Base-by-base conservation (phyloP, 306 rosid species). In the Betula pendula region DNA sequence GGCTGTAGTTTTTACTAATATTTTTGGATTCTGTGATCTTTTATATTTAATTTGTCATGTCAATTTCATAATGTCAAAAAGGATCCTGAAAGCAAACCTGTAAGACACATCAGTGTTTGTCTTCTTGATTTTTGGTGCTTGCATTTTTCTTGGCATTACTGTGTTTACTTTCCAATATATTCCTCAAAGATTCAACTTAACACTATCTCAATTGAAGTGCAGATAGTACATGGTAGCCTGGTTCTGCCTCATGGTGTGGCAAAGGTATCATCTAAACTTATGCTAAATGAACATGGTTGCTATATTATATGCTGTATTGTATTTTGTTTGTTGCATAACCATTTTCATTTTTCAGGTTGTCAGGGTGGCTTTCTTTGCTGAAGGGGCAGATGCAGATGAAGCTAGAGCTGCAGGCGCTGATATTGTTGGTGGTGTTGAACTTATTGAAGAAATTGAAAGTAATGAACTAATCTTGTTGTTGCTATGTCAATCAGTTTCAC, bases 371-470 rank as follows among this genome's bases (percentile, higher is more conserved):
- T 93, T 90, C 85, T 95, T 95, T 92, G 99, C 99, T 81, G 93
- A 95, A 87, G 99, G 97, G 69, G 82, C 90, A 52, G 97, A 92
- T 55, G 99, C 99, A 51, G 97, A 95, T 59, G 99, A 95, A 87
- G 99, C 99, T 56, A 90, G 91, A 88, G 97, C 92, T 73, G 97
- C 97, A 35, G 99, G 97, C 79, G 99, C 97, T 19, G 97, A 95
- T 88, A 89, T 95, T 77, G 99, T 95, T 74, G 99, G 99, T n/a
- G 99, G 97, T 38, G 80, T 84, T 79, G 99, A 95, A 75, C 99
- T 95, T 59, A 87, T 95, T 27, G 92, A 87, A 84, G 94, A 95
- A 85, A 86, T 95, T 89, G 97, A 96, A 38, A 88, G 99, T 95
- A 94, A 84, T 70, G 85, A 82, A 75, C 79, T 68, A 43, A 35